Evolutionary conservation across 108 stramenopile genomes (phyloP), one percentile per base, ranked within the genome.

Genomic region (Craspedostauros australis): DNA sequence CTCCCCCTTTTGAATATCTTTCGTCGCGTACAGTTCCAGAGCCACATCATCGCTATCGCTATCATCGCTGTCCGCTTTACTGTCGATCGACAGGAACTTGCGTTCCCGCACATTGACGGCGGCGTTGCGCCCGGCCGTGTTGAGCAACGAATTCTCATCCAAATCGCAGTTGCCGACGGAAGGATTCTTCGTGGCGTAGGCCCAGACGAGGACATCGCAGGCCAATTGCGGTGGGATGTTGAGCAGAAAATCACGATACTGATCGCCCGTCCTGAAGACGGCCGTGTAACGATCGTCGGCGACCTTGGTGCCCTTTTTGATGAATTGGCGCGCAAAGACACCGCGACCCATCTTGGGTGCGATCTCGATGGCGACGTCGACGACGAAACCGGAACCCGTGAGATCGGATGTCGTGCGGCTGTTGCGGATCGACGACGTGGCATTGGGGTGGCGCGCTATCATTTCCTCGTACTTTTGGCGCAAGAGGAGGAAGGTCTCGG

Each of bases 131-230:
- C n/a, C n/a, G n/a, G n/a, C n/a, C 5, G 15, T 22, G 28, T 52
- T 62, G 6, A 50, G 27, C 14, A 62, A 42, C 30, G 25, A 19
- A 32, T 43, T 51, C 16, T 19, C 41, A 31, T 62, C 61, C 40
- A 62, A 44, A 33, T 62, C 61, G 12, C 44, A 28, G 32, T 39
- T 23, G 20, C 21, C 51, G 6, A 33, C 3, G n/a, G n/a, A n/a
- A n/a, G n/a, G n/a, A n/a, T 39, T 23, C n/a, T n/a, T n/a, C 4
- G 59, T 50, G 3, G 59, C 41, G n/a, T 47, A 64, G 6, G 53
- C 32, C 62, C 62, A 64, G 7, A 36, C 16, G 3, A 64, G 16
- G 7, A 54, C 36, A 54, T 64, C 53, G 30, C 62, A 64, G 16
- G 62, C 62, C n/a, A 55, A 1, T 3, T 31, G 16, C 15, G 27